A percentile compares a stretch with the other conserved stretches of the same genome.
These are phyloP conservation scores for Turnera subulata DNA, from an alignment of 345 rosid genomes.

Conservation along the genomic window DNA sequence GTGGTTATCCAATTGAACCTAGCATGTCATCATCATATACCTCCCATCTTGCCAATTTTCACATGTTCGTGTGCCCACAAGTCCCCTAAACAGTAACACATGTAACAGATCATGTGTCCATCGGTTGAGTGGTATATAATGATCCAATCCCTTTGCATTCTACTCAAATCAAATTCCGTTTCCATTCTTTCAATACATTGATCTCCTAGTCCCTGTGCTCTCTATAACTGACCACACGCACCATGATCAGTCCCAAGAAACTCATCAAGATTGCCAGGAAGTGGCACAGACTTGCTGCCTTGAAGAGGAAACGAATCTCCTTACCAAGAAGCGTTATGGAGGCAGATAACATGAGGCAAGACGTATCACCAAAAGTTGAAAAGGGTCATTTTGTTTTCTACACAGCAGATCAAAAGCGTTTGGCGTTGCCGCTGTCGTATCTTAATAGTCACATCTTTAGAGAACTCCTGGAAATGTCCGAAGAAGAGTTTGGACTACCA, in stretches of 20 bases:
- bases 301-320: conserved; percentile 10
- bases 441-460: conserved; percentile 18
- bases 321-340: conserved; percentile 1
- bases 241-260: conserved; percentile 6
- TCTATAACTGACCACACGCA: background rate
- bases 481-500: conserved; percentile 36
- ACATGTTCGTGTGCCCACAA: background rate
- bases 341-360: too few relatives aligned
- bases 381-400: conserved; percentile 35
- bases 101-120: background rate
- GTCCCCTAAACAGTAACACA: background rate
- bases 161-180: background rate
- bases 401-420: conserved; percentile 24
- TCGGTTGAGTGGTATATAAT: too few relatives aligned
- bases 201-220: too few relatives aligned
- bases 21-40: too few relatives aligned
- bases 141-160: background rate
- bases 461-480: conserved; percentile 24
- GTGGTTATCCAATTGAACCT: too few relatives aligned
- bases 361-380: conserved; percentile 2
- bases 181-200: background rate
- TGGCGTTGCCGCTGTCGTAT: conserved; percentile 26
- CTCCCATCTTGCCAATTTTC: too few relatives aligned
- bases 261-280: conserved; percentile 11
- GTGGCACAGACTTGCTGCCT: conserved; percentile 15